Evolutionary conservation across 2,329 filamentous ascomycete genomes (phyloP), one percentile per base, ranked within the genome.

Genomic region (Fusarium lateritium): DNA sequence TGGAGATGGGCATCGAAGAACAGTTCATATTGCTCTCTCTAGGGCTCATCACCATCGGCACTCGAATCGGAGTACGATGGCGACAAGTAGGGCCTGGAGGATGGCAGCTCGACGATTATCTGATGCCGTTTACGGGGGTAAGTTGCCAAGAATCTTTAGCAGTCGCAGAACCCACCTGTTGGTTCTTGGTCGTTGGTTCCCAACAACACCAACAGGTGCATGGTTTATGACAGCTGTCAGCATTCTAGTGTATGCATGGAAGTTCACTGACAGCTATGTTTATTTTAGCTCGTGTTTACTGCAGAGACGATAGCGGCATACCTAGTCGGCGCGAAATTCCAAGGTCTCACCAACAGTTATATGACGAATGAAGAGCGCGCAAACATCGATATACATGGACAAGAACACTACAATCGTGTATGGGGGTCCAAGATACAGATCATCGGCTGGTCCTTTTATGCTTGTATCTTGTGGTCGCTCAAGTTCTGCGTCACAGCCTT

Each of bases 341-440:
- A 59, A 7, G 69, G 69, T 2, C 40, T 72, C 11, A 72, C 70
- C 3, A 72, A 72, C 17, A 72, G 70, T 31, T 72, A 72, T 50
- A 72, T 72, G 67, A 63, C 63, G 5, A 59, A 57, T 0, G 46
- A 65, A 3, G 24, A 72, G 21, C 67, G 70, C 17, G 70, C 69
- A 22, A 43, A 33, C 33, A 53, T 72, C 52, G 70, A 72, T 8
- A 2, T 47, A 2, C 21, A 58, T 4, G 38, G 70, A 2, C 15
- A 15, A 11, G 70, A 73, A 22, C 61, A 73, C 13, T 72, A 54
- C 31, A 72, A 73, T 28, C 71, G 76, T 7, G 62, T 72, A 46
- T 69, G 51, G 67, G 77, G 80, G 49, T 73, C 74, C 51, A 71
- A 70, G 69, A 69, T 78, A 62, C 74, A 82, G 61, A 49, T 75